These are phyloP conservation scores for Tricholoma matsutake DNA, from an alignment of 768 basidiomycete species.

Conservation along the genomic window DNA sequence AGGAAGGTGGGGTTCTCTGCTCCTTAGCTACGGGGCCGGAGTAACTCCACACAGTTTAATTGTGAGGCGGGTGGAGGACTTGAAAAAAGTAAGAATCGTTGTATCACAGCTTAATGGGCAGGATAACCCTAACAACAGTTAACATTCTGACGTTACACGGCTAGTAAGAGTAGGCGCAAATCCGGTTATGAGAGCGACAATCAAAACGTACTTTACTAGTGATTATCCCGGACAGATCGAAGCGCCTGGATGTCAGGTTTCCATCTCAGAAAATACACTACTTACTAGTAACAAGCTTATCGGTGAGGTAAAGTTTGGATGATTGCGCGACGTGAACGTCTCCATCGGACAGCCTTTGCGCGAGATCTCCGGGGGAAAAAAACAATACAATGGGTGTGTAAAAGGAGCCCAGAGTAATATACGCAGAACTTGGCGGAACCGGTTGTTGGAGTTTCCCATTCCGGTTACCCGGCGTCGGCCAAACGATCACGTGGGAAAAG, in stretches of 20 bases:
- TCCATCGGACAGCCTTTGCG: background rate
- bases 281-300: no score
- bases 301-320: background rate
- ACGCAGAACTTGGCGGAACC: no score
- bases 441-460: background rate
- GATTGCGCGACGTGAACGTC: background rate
- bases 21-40: background rate
- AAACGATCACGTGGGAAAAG: background rate
- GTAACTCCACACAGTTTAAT: background rate
- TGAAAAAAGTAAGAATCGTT: background rate
- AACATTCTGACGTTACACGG: background rate
- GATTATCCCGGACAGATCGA: background rate
- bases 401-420: background rate
- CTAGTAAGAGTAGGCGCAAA: background rate
- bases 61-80: background rate
- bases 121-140: background rate
- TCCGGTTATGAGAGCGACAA: background rate
- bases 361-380: background rate
- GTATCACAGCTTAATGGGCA: background rate
- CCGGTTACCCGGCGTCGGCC: background rate
- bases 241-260: background rate
- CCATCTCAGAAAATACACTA: background rate
- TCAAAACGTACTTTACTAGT: background rate
- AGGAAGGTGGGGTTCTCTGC: background rate
- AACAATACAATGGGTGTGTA: background rate